These are phyloP conservation scores for Schwanniomyces occidentalis DNA, from an alignment of 805 yeast species.

Conservation along the genomic window DNA sequence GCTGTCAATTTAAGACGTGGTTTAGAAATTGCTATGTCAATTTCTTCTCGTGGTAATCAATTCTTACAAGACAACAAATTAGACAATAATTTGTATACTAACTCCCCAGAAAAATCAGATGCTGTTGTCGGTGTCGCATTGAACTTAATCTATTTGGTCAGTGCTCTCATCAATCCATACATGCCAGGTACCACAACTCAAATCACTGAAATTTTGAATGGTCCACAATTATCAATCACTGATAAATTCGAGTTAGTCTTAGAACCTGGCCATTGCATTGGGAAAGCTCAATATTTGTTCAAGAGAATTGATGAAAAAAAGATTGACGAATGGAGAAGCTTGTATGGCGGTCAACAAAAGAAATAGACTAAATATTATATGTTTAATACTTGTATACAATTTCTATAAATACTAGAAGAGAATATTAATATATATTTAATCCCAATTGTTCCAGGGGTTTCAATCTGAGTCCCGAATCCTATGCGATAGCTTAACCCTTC, in stretches of 20 bases:
- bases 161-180: conserved; percentile 80
- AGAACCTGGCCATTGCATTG: conserved; percentile 80
- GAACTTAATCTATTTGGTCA: conserved; percentile 82
- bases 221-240: conserved; percentile 75
- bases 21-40: conserved; percentile 85
- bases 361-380: conserved; percentile 8
- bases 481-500: no score
- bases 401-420: no score
- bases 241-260: conserved; percentile 71
- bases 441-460: no score
- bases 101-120: conserved; percentile 77
- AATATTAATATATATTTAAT: no score
- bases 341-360: conserved; percentile 78
- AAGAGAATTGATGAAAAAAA: conserved; percentile 87
- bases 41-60: conserved; percentile 90
- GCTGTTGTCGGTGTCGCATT: conserved; percentile 92
- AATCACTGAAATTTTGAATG: conserved; percentile 78
- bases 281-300: conserved; percentile 89
- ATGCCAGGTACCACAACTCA: conserved; percentile 80
- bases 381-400: neutral
- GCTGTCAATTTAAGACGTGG: conserved; percentile 82
- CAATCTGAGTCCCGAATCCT: no score
- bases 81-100: conserved; percentile 80
- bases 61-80: conserved; percentile 95
- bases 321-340: conserved; percentile 80